Evolutionary conservation across 2,329 filamentous ascomycete species (phyloP).

Genomic region (Talaromyces atroroseus): DNA sequence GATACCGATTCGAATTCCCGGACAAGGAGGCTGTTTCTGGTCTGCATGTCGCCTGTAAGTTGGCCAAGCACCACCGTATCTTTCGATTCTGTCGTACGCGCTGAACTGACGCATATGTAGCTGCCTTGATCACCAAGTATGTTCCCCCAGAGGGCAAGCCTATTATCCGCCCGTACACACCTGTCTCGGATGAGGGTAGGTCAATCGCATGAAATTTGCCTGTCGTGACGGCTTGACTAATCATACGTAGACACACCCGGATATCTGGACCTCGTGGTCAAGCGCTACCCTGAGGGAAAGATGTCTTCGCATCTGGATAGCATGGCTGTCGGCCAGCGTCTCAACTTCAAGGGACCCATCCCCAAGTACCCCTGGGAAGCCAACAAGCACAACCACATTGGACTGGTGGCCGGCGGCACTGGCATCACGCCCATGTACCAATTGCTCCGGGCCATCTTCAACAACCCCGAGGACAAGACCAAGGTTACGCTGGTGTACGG

Average conservation of each 20-base stretch:
- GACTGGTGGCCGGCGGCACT: constrained; percentile 77
- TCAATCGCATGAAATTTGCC: background rate
- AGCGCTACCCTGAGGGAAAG: constrained; percentile 81
- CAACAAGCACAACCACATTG: constrained; percentile 84
- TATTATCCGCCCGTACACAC: constrained; percentile 87
- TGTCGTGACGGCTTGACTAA: background rate
- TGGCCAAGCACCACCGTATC: background rate
- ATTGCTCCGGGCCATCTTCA: constrained; percentile 84
- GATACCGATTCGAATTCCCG: constrained; percentile 78
- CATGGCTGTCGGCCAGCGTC: constrained; percentile 72
- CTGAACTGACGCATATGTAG: constrained; percentile 26
- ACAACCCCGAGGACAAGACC: constrained; percentile 92
- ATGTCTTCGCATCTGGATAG: constrained; percentile 89
- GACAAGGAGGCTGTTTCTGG: constrained; percentile 81
- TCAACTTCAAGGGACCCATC: constrained; percentile 92
- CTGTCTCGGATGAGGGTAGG: constrained; percentile 74
- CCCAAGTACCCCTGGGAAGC: constrained; percentile 84
- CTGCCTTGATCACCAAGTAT: constrained; percentile 84
- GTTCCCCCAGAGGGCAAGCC: constrained; percentile 80
- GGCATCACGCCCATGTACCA: constrained; percentile 99
- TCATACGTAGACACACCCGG: constrained; percentile 61
- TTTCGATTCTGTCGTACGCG: background rate
- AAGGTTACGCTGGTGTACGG: constrained; percentile 95
- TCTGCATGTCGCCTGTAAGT: constrained; percentile 66
- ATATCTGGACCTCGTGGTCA: constrained; percentile 82